These are phyloP conservation scores for Cynara cardunculus DNA, from an alignment of 129 eudicot species.

Conservation along the genomic window DNA sequence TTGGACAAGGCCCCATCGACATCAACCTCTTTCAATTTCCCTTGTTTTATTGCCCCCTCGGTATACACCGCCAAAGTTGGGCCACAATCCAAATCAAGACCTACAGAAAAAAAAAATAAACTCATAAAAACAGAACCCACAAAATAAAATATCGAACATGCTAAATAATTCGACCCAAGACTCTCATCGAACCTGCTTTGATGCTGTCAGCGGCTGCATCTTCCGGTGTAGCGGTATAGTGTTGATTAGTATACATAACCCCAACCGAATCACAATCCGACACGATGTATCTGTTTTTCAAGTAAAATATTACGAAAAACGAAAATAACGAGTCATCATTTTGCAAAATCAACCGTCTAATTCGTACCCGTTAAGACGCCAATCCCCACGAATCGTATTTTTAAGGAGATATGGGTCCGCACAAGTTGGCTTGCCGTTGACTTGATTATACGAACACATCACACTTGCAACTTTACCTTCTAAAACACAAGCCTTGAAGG, in stretches of 20 bases:
- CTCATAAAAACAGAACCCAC: background rate
- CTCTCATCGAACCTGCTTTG: constrained; percentile 58
- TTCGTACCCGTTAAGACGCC: constrained; percentile 80
- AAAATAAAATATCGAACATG: background rate
- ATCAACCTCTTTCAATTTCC: constrained; percentile 60
- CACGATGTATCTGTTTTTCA: constrained; percentile 58
- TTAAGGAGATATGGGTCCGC: constrained; percentile 79
- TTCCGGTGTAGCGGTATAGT: constrained; percentile 79
- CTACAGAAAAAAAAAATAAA: constrained; percentile 19
- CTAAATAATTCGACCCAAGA: background rate
- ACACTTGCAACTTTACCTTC: constrained; percentile 98
- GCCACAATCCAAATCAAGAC: constrained; percentile 97
- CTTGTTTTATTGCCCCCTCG: constrained; percentile 61
- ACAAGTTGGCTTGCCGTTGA: constrained; percentile 95
- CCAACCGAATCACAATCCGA: constrained; percentile 96
- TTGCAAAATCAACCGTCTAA: background rate
- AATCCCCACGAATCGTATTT: constrained; percentile 68
- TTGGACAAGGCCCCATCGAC: constrained; percentile 67
- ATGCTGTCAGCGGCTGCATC: constrained; percentile 83
- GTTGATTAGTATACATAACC: constrained; percentile 58
- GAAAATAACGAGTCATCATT: background rate
- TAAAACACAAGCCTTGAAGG: constrained; percentile 86
- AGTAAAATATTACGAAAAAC: background rate
- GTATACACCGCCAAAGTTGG: constrained; percentile 76
- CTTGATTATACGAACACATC: constrained; percentile 97